Conservation (phyloP, 2,329 filamentous ascomycete genomes). For the Botrytis hyacinthi region DNA sequence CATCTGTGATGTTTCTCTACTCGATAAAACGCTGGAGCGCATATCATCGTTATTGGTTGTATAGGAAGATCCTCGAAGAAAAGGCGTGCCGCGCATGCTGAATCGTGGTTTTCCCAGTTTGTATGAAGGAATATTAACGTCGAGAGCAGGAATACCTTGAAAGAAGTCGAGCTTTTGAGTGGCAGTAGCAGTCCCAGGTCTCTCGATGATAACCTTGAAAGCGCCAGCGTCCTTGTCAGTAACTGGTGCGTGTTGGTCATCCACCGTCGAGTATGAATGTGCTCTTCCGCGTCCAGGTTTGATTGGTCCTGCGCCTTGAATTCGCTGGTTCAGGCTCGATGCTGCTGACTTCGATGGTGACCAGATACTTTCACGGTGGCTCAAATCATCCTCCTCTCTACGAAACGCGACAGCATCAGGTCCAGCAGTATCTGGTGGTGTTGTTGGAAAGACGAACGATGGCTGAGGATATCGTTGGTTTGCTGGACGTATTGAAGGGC, state of each 20-base stretch:
- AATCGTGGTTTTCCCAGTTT: slow-evolving; percentile 80
- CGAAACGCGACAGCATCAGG: slow-evolving; percentile 47
- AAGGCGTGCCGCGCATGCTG: slow-evolving; percentile 70
- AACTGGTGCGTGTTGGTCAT: slow-evolving; percentile 56
- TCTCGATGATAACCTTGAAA: slow-evolving; percentile 78
- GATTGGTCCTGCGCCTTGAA: slow-evolving; percentile 23
- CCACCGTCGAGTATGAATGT: slow-evolving; percentile 74
- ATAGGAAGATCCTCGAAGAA: slow-evolving; percentile 78
- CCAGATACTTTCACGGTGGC: slow-evolving; percentile 36
- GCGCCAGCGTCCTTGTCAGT: slow-evolving; percentile 59
- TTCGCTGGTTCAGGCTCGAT: slow-evolving; percentile 42
- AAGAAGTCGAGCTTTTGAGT: slow-evolving; percentile 51
- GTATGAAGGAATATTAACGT: slow-evolving; percentile 80
- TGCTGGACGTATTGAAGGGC: slow-evolving; percentile 60
- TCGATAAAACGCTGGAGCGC: slow-evolving; percentile 59
- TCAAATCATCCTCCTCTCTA: slow-evolving; percentile 31
- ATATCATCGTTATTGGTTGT: slow-evolving; percentile 68
- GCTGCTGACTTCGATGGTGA: slow-evolving; percentile 35
- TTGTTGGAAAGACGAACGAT: slow-evolving; percentile 58
- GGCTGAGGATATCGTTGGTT: slow-evolving; percentile 62
- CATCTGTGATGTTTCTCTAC: slow-evolving; percentile 36
- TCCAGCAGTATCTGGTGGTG: slow-evolving; percentile 58
- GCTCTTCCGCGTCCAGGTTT: slow-evolving; percentile 55
- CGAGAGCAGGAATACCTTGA: slow-evolving; percentile 55
- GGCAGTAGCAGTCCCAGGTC: slow-evolving; percentile 58